Conservation (phyloP, 2,329 filamentous ascomycete species). For the Didymosphaeria variabile region DNA sequence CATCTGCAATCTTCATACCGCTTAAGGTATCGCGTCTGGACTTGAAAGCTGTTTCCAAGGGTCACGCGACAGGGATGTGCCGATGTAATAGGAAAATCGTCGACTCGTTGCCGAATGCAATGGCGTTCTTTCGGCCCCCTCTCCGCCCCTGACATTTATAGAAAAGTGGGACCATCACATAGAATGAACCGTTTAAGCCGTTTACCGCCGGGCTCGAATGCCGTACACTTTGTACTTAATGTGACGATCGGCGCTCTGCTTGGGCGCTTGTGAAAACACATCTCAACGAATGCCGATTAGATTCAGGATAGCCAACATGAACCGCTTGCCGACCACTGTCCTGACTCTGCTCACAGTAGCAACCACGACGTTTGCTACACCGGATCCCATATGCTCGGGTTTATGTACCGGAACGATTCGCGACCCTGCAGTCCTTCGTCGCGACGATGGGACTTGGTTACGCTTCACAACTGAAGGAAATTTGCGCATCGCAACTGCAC, state of each 20-base stretch:
- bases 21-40: neutral
- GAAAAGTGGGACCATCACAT: neutral
- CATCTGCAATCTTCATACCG: neutral
- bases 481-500: constrained; percentile 22
- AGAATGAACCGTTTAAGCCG: neutral
- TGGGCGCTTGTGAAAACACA: neutral
- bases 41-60: neutral
- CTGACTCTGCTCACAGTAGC: neutral
- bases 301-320: neutral
- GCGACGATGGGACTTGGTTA: constrained; percentile 15
- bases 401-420: constrained; percentile 8
- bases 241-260: neutral
- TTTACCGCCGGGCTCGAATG: neutral
- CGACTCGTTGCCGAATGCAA: neutral
- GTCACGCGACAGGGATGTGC: neutral
- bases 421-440: constrained; percentile 10
- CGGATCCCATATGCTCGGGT: constrained; percentile 4
- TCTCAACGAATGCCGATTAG: neutral
- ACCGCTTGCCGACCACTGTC: neutral
- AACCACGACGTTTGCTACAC: neutral
- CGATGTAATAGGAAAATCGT: neutral
- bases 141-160: neutral
- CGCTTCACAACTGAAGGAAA: constrained; percentile 23
- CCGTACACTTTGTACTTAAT: neutral
- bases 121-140: constrained; percentile 2